These are phyloP conservation scores for Sphenostylis stenocarpa DNA, from an alignment of 306 rosid species.

Conservation along the genomic window DNA sequence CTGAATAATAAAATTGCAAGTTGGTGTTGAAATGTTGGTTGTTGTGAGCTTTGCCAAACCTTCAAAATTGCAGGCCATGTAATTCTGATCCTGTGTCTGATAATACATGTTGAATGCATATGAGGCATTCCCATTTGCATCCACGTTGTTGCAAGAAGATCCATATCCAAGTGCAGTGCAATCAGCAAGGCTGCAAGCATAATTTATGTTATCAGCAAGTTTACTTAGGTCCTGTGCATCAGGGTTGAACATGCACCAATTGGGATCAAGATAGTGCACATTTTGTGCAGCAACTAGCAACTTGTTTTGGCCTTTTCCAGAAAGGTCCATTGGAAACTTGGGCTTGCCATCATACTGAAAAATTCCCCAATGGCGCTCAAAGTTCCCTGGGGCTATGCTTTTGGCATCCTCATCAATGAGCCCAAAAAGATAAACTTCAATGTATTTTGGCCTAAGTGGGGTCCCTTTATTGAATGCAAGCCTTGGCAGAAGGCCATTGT, in stretches of 20 bases:
- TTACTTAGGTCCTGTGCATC: conserved; percentile 63
- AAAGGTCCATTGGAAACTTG: conserved; percentile 62
- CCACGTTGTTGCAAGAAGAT: conserved; percentile 81
- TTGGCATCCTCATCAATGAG: conserved; percentile 87
- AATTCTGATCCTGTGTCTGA: conserved; percentile 80
- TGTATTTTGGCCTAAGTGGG: conserved; percentile 63
- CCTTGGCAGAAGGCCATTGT: conserved; percentile 76
- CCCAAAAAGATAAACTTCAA: conserved; percentile 89
- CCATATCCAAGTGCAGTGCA: conserved; percentile 93
- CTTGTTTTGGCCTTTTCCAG: conserved; percentile 69
- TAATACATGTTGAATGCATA: conserved; percentile 92
- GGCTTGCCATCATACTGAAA: conserved; percentile 90
- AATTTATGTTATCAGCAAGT: conserved; percentile 79
- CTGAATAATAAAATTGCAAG: conserved; percentile 79
- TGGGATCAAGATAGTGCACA: conserved; percentile 63
- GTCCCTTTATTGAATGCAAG: conserved; percentile 75
- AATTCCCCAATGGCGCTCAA: conserved; percentile 97
- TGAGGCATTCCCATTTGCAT: conserved; percentile 86
- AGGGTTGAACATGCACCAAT: conserved; percentile 85
- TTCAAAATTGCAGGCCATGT: conserved; percentile 73
- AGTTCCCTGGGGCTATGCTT: conserved; percentile 79
- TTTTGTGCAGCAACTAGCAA: conserved; percentile 58
- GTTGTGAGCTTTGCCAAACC: conserved; percentile 77
- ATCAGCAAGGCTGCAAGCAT: conserved; percentile 74
- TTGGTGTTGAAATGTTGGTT: conserved; percentile 75